Evolutionary conservation across 768 basidiomycete genomes (phyloP), one percentile per base, ranked within the genome.

Genomic region (Tricholomella constricta): DNA sequence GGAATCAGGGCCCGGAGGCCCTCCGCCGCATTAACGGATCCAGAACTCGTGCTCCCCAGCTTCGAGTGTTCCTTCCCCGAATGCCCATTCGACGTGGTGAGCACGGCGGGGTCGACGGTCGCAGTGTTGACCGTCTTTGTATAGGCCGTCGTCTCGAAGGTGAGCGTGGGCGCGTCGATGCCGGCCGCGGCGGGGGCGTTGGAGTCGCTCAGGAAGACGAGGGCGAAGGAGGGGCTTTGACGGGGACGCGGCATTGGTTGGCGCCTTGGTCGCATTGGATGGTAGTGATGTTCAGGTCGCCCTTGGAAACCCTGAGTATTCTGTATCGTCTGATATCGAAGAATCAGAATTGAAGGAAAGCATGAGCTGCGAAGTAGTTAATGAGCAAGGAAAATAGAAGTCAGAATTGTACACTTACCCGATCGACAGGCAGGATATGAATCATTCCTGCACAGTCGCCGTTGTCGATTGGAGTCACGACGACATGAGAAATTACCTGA

Each of bases 191-290:
- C n/a, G n/a, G n/a, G n/a, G n/a, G n/a, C n/a, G n/a, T n/a, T 27
- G 15, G 69, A 57, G 36, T 74, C 67, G 1, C 74, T 79, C 29
- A 92, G 70, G 74, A 89, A 89, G 56, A 93, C 86, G 41, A 93
- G 74, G 1, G 88, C 89, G 54, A 88, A 84, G 31, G 82, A 82
- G 0, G 92, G 0, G 88, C 86, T 37, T 80, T 78, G 31, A 93
- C 83, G 12, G 75, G 75, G 43, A 92, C 75, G 17, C 68, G 58
- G 66, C 91, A 93, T 0, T 74, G 73, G 17, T 49, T 49, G 37
- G 48, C 48, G 8, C 17, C 10, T 41, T 48, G 52, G 36, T 47
- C 35, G 32, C 45, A 49, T 12, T n/a, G 26, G 27, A 49, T 41
- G 23, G 20, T 49, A 14, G 26, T 49, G 17, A 45, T 45, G 34